Evolutionary conservation across 2,329 filamentous ascomycete species (phyloP).

Genomic region (Calonectria leucothoes): DNA sequence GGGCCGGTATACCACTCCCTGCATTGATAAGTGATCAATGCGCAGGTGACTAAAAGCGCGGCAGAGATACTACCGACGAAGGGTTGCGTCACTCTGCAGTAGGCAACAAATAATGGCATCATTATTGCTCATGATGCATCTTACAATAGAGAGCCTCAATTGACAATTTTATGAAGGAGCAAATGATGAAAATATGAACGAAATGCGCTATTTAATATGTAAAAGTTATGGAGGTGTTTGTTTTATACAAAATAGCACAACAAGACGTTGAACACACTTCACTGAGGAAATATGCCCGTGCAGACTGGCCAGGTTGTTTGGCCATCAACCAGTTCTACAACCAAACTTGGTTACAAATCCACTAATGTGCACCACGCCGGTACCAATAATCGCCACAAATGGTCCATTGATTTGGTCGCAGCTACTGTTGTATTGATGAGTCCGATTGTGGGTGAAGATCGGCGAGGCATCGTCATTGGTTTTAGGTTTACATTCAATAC

Average conservation of each 20-base stretch:
- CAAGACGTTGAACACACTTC: neutral
- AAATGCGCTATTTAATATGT: neutral
- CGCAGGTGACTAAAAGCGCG: neutral
- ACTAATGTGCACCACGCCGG: neutral
- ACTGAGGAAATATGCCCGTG: neutral
- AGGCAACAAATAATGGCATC: neutral
- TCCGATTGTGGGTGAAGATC: neutral
- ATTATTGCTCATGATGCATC: neutral
- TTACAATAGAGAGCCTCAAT: neutral
- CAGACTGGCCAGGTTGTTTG: neutral
- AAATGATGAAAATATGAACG: neutral
- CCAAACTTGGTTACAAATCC: neutral
- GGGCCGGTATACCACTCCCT: too few relatives aligned
- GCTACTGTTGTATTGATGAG: neutral
- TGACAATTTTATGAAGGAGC: neutral
- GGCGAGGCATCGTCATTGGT: neutral
- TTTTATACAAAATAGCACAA: neutral
- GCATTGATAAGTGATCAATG: neutral
- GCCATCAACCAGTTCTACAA: neutral
- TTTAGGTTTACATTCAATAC: neutral
- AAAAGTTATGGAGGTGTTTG: neutral
- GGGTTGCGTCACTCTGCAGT: neutral
- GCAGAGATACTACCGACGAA: neutral
- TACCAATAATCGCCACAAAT: neutral
- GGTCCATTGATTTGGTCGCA: neutral